Evolutionary conservation across 306 rosid genomes (phyloP).

Genomic region (Begonia masoniana): DNA sequence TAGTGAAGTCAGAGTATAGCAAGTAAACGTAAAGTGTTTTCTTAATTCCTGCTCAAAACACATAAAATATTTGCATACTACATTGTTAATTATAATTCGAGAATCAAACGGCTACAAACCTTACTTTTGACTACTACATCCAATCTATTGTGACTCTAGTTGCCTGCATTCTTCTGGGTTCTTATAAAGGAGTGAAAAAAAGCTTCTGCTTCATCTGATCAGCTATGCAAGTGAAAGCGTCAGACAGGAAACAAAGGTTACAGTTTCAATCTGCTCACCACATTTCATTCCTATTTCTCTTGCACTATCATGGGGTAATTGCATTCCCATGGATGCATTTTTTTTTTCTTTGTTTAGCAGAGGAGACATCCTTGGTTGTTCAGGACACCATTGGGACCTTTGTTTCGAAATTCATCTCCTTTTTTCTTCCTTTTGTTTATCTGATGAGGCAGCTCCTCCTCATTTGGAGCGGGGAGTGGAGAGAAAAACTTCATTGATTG

Average conservation of each 20-base stretch:
- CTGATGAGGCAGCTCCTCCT: not conserved
- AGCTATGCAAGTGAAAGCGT: not conserved
- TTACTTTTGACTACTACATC: not conserved
- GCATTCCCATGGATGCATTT: not conserved
- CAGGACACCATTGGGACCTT: too few relatives aligned
- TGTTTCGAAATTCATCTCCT: too few relatives aligned
- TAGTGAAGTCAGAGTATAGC: not conserved
- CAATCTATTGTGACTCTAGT: not conserved
- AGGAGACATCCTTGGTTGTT: too few relatives aligned
- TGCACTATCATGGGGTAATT: not conserved
- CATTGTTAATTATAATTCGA: not conserved
- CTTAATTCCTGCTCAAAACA: not conserved
- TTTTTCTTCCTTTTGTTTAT: not conserved
- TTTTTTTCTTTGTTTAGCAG: too few relatives aligned
- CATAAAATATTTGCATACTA: not conserved
- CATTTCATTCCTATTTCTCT: not conserved
- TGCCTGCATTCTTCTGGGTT: not conserved
- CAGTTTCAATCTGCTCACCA: not conserved
- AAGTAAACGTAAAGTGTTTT: conserved; percentile 1
- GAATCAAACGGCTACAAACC: not conserved
- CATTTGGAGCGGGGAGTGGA: not conserved
- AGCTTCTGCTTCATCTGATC: not conserved
- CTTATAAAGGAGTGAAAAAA: not conserved
- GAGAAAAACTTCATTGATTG: too few relatives aligned
- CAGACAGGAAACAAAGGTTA: not conserved